These are phyloP conservation scores for Dothideomycetes sp. DNA, from an alignment of 2,329 filamentous ascomycete genomes.

Conservation along the genomic window DNA sequence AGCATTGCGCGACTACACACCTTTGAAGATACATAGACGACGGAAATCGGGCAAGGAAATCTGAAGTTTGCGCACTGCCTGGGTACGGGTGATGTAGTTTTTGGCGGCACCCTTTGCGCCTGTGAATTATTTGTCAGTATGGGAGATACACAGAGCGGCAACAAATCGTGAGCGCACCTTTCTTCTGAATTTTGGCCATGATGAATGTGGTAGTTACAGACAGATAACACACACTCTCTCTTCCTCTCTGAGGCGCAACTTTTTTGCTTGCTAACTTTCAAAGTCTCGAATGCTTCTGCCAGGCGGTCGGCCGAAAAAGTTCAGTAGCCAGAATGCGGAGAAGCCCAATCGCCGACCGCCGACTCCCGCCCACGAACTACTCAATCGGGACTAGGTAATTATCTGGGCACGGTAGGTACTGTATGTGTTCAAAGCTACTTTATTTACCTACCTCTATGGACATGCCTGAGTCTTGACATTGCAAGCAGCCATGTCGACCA, in stretches of 20 bases:
- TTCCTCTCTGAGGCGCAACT: slow-evolving; percentile 5
- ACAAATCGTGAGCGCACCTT: slow-evolving; percentile 45
- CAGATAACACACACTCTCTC: too few species aligned
- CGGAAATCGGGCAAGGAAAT: slow-evolving; percentile 95
- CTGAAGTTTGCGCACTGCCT: slow-evolving; percentile 95
- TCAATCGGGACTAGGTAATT: too few species aligned
- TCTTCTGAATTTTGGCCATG: slow-evolving; percentile 82
- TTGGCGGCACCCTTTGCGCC: slow-evolving; percentile 84
- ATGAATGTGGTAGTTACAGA: slow-evolving; percentile 4
- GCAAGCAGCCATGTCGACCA: slow-evolving; percentile 4
- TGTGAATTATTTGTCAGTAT: slow-evolving; percentile 25
- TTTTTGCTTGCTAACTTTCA: background rate
- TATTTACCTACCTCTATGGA: too few species aligned
- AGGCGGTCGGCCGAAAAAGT: too few species aligned
- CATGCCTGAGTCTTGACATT: too few species aligned
- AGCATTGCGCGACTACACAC: slow-evolving; percentile 25
- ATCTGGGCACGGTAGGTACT: too few species aligned
- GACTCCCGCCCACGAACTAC: too few species aligned
- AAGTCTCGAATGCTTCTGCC: too few species aligned
- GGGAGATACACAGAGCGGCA: background rate
- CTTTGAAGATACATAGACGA: slow-evolving; percentile 98
- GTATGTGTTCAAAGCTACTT: too few species aligned
- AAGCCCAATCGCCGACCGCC: too few species aligned
- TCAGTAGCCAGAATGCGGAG: too few species aligned
- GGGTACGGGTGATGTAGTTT: slow-evolving; percentile 96